These are phyloP conservation scores for Fomitopsis palustris DNA, from an alignment of 1,284 basidiomycete species.

Conservation along the genomic window DNA sequence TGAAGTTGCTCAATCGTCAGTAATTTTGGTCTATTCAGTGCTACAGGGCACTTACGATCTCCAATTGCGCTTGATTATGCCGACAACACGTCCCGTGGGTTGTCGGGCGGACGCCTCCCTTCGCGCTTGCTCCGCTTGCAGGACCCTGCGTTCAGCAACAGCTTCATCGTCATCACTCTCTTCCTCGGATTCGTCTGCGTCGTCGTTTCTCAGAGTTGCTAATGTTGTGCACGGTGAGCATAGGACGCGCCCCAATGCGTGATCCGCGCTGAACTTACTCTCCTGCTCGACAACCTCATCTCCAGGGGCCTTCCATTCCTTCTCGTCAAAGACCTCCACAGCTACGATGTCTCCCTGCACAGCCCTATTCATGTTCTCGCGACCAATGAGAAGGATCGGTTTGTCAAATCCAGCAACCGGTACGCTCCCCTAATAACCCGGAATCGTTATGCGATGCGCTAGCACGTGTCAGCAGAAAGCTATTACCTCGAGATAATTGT, in stretches of 20 bases:
- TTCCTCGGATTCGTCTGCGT: slow-evolving; percentile 77
- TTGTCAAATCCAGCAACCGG: slow-evolving; percentile 70
- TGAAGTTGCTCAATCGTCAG: slow-evolving; percentile 25
- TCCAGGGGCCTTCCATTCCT: slow-evolving; percentile 90
- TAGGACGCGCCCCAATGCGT: no score
- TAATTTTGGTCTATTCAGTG: not conserved
- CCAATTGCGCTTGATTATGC: slow-evolving; percentile 95
- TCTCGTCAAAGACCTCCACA: slow-evolving; percentile 84
- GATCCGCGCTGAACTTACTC: slow-evolving; percentile 43
- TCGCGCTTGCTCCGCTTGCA: slow-evolving; percentile 38
- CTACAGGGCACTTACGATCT: slow-evolving; percentile 57
- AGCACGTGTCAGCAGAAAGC: not conserved
- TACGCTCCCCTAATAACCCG: slow-evolving; percentile 67
- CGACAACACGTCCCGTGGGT: slow-evolving; percentile 91
- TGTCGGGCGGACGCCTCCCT: slow-evolving; percentile 55
- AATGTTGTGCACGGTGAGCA: slow-evolving; percentile 1
- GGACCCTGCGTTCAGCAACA: slow-evolving; percentile 47
- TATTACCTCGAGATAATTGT: slow-evolving; percentile 89
- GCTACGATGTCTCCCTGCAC: slow-evolving; percentile 94
- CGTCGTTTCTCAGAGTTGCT: slow-evolving; percentile 88
- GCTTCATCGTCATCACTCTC: slow-evolving; percentile 46
- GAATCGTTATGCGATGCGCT: not conserved
- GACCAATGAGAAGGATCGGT: slow-evolving; percentile 83
- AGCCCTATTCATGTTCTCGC: slow-evolving; percentile 94
- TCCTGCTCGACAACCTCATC: slow-evolving; percentile 96